A percentile compares a stretch with the other conserved stretches of the same genome.
Conservation (phyloP, 192 early-diverging fungal species). For the Umbelopsis isabellina region DNA sequence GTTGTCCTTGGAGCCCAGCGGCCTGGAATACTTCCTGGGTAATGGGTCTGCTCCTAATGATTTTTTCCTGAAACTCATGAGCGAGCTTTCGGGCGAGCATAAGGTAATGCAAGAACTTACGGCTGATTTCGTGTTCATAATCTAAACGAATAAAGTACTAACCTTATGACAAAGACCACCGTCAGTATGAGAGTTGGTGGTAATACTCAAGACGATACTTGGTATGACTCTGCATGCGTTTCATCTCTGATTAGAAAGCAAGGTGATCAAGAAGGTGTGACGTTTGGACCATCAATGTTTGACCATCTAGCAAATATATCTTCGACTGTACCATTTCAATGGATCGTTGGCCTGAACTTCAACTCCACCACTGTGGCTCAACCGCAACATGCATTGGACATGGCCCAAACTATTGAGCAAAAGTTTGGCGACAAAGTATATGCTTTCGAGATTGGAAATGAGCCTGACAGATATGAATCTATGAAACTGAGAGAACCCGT, state of each 20-base stretch:
- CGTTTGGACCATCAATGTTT: not conserved
- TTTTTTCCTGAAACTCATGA: not conserved
- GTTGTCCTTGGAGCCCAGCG: conserved; percentile 1
- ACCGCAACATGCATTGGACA: not conserved
- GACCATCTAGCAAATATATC: not conserved
- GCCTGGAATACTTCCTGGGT: conserved; percentile 11
- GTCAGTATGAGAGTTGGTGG: not conserved
- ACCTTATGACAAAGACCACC: too few species aligned
- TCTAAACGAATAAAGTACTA: too few species aligned
- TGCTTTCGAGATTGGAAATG: conserved; percentile 18
- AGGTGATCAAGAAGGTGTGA: not conserved
- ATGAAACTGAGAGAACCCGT: not conserved
- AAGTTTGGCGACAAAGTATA: conserved; percentile 1
- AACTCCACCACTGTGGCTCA: not conserved
- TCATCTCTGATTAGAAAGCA: not conserved
- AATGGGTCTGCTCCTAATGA: not conserved
- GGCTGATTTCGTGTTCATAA: too few species aligned
- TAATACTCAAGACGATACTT: conserved; percentile 1
- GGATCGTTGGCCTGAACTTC: conserved; percentile 4
- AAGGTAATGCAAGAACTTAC: not conserved
- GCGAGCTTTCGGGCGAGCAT: not conserved
- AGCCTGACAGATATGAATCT: not conserved
- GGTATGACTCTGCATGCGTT: not conserved
- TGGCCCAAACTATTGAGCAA: not conserved
- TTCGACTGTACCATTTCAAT: not conserved